phyloP scores from a whole-genome alignment of 179 eudicot species.

The Carnegiea gigantea region DNA sequence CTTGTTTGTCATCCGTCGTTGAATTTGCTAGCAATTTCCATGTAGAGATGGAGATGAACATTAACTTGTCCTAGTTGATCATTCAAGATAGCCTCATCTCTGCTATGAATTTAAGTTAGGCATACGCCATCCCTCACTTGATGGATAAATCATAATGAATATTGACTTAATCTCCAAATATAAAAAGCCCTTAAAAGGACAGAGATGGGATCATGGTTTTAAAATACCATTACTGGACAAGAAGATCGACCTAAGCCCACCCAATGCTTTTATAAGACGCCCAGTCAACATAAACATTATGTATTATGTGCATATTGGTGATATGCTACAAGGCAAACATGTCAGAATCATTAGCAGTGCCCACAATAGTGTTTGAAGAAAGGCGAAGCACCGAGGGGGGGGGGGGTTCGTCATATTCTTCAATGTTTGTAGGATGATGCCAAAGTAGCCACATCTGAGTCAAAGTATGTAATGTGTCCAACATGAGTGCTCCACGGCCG shows the following conservation, averaged over 20 bases:
- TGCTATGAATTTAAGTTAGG: background rate
- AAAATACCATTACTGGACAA: background rate
- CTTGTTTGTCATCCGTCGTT: background rate
- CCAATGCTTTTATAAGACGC: background rate
- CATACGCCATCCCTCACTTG: background rate
- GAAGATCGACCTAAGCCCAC: background rate
- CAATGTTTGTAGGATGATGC: background rate
- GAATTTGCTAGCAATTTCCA: background rate
- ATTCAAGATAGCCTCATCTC: background rate
- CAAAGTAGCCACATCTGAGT: background rate
- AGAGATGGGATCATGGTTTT: background rate
- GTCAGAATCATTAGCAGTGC: background rate
- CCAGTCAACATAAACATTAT: background rate
- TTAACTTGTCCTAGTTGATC: background rate
- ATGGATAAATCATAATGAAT: background rate
- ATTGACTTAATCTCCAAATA: background rate
- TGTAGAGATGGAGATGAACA: background rate
- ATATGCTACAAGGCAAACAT: background rate
- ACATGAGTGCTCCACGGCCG: background rate
- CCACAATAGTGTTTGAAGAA: background rate
- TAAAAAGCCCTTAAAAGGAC: background rate
- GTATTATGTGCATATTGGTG: too few relatives aligned
- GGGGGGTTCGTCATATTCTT: background rate
- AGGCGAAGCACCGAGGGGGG: background rate
- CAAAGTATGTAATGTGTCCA: background rate